phyloP scores from a whole-genome alignment of 139 green algal species.

The Chlorella sp. region DNA sequence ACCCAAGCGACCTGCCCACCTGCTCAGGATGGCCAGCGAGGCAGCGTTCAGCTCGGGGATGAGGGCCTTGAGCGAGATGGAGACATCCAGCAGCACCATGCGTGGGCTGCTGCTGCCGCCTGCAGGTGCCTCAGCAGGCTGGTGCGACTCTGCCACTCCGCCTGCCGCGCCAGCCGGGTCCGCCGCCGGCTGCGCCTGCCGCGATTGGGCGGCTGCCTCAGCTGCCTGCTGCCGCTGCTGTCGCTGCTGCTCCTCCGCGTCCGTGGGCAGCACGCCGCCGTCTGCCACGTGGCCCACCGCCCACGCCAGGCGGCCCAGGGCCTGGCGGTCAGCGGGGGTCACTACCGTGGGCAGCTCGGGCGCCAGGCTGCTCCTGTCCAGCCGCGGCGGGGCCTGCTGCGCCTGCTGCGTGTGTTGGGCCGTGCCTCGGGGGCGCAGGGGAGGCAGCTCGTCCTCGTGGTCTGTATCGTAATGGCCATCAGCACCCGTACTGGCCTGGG shows the following conservation, averaged over 20 bases:
- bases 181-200: neutral
- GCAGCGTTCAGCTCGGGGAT: conserved; percentile 35
- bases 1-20: neutral
- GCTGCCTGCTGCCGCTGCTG: neutral
- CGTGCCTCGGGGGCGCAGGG: neutral
- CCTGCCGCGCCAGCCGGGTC: neutral
- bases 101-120: neutral
- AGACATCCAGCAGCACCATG: conserved; percentile 44
- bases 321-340: neutral
- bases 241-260: neutral
- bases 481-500: neutral
- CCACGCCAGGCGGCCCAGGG: neutral
- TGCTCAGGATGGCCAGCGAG: conserved; percentile 44
- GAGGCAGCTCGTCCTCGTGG: neutral
- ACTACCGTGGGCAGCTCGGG: neutral
- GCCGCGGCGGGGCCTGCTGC: neutral
- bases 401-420: neutral
- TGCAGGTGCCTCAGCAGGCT: too few species aligned
- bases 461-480: neutral
- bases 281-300: neutral
- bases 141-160: neutral
- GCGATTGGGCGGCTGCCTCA: neutral
- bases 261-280: neutral
- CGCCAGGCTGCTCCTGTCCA: conserved; percentile 28
- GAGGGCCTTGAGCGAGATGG: conserved; percentile 50